Evolutionary conservation across 257 asterid species (phyloP).

Genomic region (Solanum microdontum): DNA sequence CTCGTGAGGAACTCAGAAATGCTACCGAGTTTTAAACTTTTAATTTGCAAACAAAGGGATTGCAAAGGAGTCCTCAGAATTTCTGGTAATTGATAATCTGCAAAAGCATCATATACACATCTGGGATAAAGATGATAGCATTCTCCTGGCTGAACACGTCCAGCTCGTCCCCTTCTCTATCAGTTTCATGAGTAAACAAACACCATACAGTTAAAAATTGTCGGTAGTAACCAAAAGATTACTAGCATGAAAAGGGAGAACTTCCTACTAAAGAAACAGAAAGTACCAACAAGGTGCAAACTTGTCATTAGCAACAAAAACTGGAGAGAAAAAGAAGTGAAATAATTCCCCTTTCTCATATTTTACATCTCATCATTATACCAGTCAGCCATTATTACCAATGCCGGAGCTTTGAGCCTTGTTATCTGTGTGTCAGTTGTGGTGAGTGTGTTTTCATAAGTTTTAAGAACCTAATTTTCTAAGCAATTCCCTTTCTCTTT

Average conservation of each 20-base stretch:
- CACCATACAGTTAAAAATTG: background rate
- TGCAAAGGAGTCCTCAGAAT: slow-evolving; percentile 93
- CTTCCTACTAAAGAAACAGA: background rate
- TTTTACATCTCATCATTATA: background rate
- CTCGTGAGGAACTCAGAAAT: slow-evolving; percentile 71
- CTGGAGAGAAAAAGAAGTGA: background rate
- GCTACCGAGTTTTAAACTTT: slow-evolving; percentile 83
- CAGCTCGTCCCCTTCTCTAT: slow-evolving; percentile 98
- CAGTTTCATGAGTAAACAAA: slow-evolving; percentile 14
- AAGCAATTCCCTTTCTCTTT: background rate
- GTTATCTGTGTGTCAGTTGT: background rate
- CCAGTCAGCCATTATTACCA: background rate
- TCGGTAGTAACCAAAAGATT: background rate
- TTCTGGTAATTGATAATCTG: slow-evolving; percentile 84
- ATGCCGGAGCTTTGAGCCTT: background rate
- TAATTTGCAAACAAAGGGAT: slow-evolving; percentile 91
- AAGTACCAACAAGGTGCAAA: background rate
- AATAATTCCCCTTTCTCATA: background rate
- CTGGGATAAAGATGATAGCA: slow-evolving; percentile 89
- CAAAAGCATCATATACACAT: slow-evolving; percentile 76
- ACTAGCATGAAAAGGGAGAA: background rate
- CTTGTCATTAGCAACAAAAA: background rate
- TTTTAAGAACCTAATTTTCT: background rate
- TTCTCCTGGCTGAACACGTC: slow-evolving; percentile 97
- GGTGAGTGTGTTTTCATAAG: background rate